Percentiles rank a stretch among this genome's conserved stretches.
phyloP scores from a whole-genome alignment of 768 basidiomycete species.

The Naganishia antarctica region DNA sequence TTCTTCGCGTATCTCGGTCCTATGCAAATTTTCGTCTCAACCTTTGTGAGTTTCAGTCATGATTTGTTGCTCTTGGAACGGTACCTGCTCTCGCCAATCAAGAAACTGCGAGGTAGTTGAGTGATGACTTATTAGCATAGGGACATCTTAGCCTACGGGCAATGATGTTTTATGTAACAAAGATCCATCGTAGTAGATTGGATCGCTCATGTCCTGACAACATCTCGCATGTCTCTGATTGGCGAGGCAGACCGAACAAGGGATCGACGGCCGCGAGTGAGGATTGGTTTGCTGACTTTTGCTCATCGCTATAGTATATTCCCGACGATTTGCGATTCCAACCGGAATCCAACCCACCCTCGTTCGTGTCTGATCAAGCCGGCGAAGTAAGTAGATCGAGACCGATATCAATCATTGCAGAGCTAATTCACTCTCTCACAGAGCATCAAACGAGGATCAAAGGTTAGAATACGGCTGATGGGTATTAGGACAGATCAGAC shows the following conservation, averaged over 20 bases:
- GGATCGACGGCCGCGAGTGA: neutral
- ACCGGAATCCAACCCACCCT: constrained; percentile 93
- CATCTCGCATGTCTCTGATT: constrained; percentile 2
- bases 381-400: constrained; percentile 49
- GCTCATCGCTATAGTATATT: constrained; percentile 31
- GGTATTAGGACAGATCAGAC: constrained; percentile 96
- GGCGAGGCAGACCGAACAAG: neutral
- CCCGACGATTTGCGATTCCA: constrained; percentile 77
- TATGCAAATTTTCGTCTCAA: constrained; percentile 86
- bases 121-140: constrained; percentile 51
- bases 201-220: constrained; percentile 43
- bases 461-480: constrained; percentile 92
- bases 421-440: neutral
- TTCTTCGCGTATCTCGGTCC: constrained; percentile 98
- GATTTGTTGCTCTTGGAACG: neutral
- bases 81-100: constrained; percentile 2
- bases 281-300: neutral
- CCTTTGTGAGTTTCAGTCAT: constrained; percentile 62
- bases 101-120: constrained; percentile 18
- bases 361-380: constrained; percentile 80
- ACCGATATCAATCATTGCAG: too few relatives aligned
- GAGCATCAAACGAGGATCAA: constrained; percentile 87
- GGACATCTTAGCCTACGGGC: constrained; percentile 48
- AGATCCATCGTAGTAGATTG: constrained; percentile 51
- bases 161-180: constrained; percentile 49